A percentile compares a stretch with the other conserved stretches of the same genome.
These are phyloP conservation scores for Adansonia grandidieri DNA, from an alignment of 441 rosid species.

Conservation along the genomic window DNA sequence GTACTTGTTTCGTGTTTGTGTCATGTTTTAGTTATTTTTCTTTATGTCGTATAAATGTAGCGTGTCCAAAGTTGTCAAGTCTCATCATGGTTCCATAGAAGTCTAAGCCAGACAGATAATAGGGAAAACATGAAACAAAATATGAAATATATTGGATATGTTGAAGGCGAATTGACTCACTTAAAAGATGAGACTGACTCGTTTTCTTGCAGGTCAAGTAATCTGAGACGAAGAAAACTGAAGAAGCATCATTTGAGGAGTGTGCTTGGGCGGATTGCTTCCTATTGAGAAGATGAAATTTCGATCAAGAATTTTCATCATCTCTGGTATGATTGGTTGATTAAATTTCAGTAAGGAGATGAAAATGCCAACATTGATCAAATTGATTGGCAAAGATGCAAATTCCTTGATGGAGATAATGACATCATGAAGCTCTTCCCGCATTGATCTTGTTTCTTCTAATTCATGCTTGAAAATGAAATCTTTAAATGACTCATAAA, in stretches of 20 bases:
- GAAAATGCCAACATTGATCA: neutral
- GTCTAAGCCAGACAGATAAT: neutral
- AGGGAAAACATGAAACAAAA: neutral
- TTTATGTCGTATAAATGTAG: too few relatives aligned
- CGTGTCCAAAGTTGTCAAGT: too few relatives aligned
- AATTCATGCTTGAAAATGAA: neutral
- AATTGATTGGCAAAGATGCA: neutral
- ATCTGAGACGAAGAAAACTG: conserved; percentile 68
- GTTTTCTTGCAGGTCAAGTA: conserved; percentile 57
- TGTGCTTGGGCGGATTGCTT: conserved; percentile 34
- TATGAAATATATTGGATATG: neutral
- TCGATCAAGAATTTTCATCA: conserved; percentile 5
- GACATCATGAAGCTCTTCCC: neutral
- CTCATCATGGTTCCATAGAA: neutral
- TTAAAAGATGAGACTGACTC: neutral
- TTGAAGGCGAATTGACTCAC: conserved; percentile 1
- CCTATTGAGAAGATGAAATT: conserved; percentile 21
- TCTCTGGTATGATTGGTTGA: conserved; percentile 1
- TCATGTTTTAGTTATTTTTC: too few relatives aligned
- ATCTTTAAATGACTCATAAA: neutral
- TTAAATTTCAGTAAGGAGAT: neutral
- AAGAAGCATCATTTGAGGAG: conserved; percentile 62
- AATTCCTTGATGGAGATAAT: neutral
- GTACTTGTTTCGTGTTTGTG: too few relatives aligned
- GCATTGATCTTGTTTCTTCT: neutral